A percentile compares a stretch with the other conserved stretches of the same genome.
phyloP scores from a whole-genome alignment of 371 early-diverging fungal species.

The Mucor indicus region DNA sequence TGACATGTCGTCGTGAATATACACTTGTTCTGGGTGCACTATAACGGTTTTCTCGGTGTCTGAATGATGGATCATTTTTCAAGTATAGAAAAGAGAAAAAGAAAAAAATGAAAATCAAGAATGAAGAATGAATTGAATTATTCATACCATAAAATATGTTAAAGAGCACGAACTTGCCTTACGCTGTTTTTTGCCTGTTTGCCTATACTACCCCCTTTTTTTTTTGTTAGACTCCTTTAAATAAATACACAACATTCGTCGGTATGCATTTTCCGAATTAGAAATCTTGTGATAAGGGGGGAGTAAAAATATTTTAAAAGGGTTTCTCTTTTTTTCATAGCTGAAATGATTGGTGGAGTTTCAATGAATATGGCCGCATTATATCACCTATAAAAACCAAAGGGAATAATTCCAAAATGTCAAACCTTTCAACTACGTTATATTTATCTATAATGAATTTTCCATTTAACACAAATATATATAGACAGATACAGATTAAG shows the following conservation, averaged over 20 bases:
- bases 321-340: too few relatives aligned
- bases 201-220: conserved; percentile 1
- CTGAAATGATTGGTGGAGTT: conserved; percentile 9
- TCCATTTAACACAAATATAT: conserved; percentile 1
- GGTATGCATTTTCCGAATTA: conserved; percentile 5
- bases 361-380: background rate
- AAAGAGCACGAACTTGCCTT: too few relatives aligned
- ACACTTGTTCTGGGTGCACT: too few relatives aligned
- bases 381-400: too few relatives aligned
- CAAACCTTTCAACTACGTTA: too few relatives aligned
- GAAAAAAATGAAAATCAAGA: background rate
- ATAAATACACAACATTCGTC: conserved; percentile 2
- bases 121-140: background rate
- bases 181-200: too few relatives aligned
- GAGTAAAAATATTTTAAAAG: too few relatives aligned
- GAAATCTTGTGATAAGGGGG: background rate
- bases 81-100: background rate
- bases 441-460: conserved; percentile 8
- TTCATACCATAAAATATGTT: background rate
- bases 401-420: too few relatives aligned
- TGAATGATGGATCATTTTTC: background rate
- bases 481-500: background rate
- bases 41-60: background rate
- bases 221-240: too few relatives aligned
- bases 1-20: too few relatives aligned